Evolutionary conservation across 192 early-diverging fungal genomes (phyloP), one percentile per base, ranked within the genome.

Genomic region (Jimgerdemannia lactiflua): DNA sequence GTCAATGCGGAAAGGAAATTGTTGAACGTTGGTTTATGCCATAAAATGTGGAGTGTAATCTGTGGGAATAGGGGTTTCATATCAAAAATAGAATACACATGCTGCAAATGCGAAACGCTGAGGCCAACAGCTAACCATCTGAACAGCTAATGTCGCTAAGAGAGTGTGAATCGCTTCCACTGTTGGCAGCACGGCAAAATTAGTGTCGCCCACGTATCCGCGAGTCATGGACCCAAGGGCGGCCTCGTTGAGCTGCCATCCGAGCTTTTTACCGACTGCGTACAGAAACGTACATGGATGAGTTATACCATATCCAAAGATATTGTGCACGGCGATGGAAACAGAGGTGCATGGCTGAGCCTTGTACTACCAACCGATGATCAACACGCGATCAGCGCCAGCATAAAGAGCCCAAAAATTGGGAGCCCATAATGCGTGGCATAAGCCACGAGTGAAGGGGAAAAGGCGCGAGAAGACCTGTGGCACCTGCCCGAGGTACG

Each of bases 391-490:
- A 80, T 99, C 97, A 1, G 79, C 74, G 43, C 91, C 89, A 3
- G 92, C 90, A 78, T 98, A 99, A 66, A 99, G 81, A 1, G 96
- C 96, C 97, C 97, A 99, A 81, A 96, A 91, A 77, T 99, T 99
- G 14, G 96, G 95, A 3, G 97, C 97, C 96, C 96, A 99, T 79
- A 92, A 97, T 7, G 96, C 95, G 74, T 99, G 97, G 81, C 92
- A 95, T 10, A 99, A 87, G 14, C 97, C 97, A n/a, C 97, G 89
- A 80, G 94, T 95, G 83, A 99, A 99, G 9, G 96, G 96, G 80
- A 99, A 99, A 44, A 99, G 86, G 3, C 97, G 90, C 20, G 86
- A 78, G 8, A 92, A 74, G 19, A 99, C 78, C 82, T 96, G 94
- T 8, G 90, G 90, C 4, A 95, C 69, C 70, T 99, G 94, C 11